These are phyloP conservation scores for Trypanosoma grayi DNA, from an alignment of 208 protist species.

Conservation along the genomic window DNA sequence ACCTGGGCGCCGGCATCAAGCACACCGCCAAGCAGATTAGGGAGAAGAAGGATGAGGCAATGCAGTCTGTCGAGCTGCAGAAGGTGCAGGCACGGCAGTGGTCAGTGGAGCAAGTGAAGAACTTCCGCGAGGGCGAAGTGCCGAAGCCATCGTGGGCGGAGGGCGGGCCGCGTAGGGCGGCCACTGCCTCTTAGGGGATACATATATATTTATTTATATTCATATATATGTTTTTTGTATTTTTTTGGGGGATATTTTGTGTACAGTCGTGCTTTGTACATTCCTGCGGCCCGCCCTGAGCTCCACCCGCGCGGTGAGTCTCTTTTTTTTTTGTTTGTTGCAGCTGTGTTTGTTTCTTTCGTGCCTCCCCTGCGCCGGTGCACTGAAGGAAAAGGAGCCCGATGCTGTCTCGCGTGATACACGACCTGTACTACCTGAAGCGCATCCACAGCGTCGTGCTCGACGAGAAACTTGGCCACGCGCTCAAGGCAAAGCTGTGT, in stretches of 20 bases:
- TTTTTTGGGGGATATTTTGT: too few relatives aligned
- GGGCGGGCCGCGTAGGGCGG: slow-evolving; percentile 40
- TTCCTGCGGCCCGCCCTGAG: neutral
- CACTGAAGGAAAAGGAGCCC: too few relatives aligned
- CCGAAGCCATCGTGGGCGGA: slow-evolving; percentile 73
- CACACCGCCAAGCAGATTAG: slow-evolving; percentile 63
- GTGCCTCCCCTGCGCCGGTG: neutral
- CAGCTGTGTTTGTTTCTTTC: neutral
- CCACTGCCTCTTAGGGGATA: neutral
- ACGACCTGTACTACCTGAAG: slow-evolving; percentile 70
- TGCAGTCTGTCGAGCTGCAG: slow-evolving; percentile 54
- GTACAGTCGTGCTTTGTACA: neutral
- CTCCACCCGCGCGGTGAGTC: neutral
- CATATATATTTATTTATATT: too few relatives aligned
- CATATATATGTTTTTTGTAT: too few relatives aligned
- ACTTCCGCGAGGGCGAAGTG: slow-evolving; percentile 56
- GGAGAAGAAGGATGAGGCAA: slow-evolving; percentile 77
- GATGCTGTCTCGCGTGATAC: slow-evolving; percentile 68
- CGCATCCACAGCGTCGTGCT: slow-evolving; percentile 64
- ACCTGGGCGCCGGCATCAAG: slow-evolving; percentile 75
- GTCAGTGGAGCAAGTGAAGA: slow-evolving; percentile 83
- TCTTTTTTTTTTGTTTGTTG: slow-evolving; percentile 19
- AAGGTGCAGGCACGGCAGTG: slow-evolving; percentile 71
- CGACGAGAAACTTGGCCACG: slow-evolving; percentile 56
- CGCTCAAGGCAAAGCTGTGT: slow-evolving; percentile 66